Conservation (phyloP, 2,329 filamentous ascomycete genomes). For the Juglanconis juglandina region DNA sequence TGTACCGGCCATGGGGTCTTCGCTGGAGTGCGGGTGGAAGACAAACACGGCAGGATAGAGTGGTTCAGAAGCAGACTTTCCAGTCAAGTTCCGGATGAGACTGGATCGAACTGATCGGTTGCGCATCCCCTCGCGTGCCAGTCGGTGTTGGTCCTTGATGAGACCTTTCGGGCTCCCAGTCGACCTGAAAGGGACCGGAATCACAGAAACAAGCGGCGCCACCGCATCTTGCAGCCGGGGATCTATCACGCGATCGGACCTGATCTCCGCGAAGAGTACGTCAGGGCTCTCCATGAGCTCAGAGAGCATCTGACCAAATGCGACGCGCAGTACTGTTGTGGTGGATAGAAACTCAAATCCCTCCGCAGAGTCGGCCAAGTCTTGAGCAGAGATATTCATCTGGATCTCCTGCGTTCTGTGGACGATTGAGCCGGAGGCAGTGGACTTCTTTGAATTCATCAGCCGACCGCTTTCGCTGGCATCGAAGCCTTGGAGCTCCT, state of each 20-base stretch:
- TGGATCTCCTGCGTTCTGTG: background rate
- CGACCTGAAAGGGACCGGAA: constrained; percentile 30
- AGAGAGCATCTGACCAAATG: constrained; percentile 27
- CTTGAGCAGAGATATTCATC: constrained; percentile 2
- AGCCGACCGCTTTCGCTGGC: no score
- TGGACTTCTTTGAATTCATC: no score
- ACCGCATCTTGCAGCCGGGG: constrained; percentile 26
- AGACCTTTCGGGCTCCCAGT: constrained; percentile 25
- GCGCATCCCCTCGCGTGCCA: background rate
- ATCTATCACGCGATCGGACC: constrained; percentile 29
- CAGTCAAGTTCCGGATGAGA: constrained; percentile 19
- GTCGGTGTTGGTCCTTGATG: constrained; percentile 18
- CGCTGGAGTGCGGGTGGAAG: constrained; percentile 20
- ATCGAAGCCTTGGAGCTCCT: background rate
- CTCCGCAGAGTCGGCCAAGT: constrained; percentile 20
- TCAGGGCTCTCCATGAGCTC: constrained; percentile 26
- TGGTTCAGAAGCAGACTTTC: background rate
- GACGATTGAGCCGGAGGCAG: background rate
- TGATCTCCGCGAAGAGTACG: constrained; percentile 30
- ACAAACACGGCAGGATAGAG: constrained; percentile 25
- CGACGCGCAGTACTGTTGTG: constrained; percentile 27
- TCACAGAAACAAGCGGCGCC: constrained; percentile 30
- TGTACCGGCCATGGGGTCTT: background rate
- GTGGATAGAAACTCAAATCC: constrained; percentile 27
- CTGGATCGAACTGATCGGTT: background rate